phyloP scores from a whole-genome alignment of 208 protist species.

The Leishmania arabica region DNA sequence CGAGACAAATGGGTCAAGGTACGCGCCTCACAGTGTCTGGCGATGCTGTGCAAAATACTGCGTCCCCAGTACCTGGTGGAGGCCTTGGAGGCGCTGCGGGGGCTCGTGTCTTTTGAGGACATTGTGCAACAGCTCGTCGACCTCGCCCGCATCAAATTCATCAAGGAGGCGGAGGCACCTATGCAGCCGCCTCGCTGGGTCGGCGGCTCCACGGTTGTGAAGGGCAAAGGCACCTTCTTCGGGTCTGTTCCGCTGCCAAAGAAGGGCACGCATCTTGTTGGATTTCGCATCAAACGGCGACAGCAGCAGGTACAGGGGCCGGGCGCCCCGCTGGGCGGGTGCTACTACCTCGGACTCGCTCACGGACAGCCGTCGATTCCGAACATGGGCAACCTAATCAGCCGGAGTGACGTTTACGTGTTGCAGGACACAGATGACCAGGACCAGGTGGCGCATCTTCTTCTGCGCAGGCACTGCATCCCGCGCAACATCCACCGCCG shows the following conservation, averaged over 20 bases:
- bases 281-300: conserved; percentile 78
- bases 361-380: conserved; percentile 68
- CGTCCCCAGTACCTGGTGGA: conserved; percentile 58
- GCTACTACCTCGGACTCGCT: conserved; percentile 88
- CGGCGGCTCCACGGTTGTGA: conserved; percentile 51
- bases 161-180: conserved; percentile 31
- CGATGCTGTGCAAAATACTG: conserved; percentile 52
- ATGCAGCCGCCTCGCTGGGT: conserved; percentile 61
- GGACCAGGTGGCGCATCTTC: conserved; percentile 82
- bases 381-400: conserved; percentile 77
- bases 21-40: conserved; percentile 67
- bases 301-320: conserved; percentile 61
- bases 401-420: conserved; percentile 78
- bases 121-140: conserved; percentile 68
- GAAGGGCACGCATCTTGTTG: conserved; percentile 73
- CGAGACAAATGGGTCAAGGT: conserved; percentile 71
- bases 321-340: conserved; percentile 80
- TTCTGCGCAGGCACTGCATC: conserved; percentile 71
- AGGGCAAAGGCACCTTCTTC: conserved; percentile 80
- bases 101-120: conserved; percentile 40
- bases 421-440: conserved; percentile 90
- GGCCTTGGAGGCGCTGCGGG: conserved; percentile 37
- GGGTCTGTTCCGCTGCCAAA: conserved; percentile 62
- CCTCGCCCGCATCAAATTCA: conserved; percentile 53
- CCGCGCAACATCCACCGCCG: conserved; percentile 73